Base-by-base conservation (phyloP, 495 filamentous ascomycete species). In the Neurospora sp. region DNA sequence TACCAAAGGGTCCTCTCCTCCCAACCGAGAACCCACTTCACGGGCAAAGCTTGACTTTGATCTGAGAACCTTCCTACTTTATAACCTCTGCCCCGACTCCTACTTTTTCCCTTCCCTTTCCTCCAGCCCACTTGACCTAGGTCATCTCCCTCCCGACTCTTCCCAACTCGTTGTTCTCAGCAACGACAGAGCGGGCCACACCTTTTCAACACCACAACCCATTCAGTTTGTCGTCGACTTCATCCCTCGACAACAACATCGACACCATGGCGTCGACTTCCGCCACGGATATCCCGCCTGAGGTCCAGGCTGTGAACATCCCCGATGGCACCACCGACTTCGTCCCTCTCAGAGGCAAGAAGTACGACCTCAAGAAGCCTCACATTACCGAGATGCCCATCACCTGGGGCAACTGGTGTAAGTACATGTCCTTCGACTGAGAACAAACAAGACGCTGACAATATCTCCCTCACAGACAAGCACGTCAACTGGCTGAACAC, bases 401-500 rank as follows among this genome's bases (percentile, higher is more conserved):
- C 73, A 97, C 93, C 70, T 87, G 86, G 81, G 78, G 85, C 74
- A 99, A 99, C 85, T 98, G 94, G 94, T 77, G 53, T 66, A 66
- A 72, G 71, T 68, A 42, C 16, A 5, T 53, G 3, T 39, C 8
- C 10, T 27, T 37, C 40, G 2, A 3, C 14, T 14, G 27, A 37
- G 31, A 38, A 37, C n/a, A n/a, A 61, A 5, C 27, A 18, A 37
- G 22, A 61, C 20, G 31, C 22, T 66, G 53, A 66, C 53, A 18
- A 66, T 35, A 35, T 35, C 27, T 66, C 53, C 27, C 27, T 66
- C 53, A 37, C 91, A 95, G 85, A 93, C 72, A 71, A 96, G 81
- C 96, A 98, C 79, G 89, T 98, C 87, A 94, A 98, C 87, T 98
- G 96, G 94, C 84, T 96, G 38, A 95, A 97, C 80, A 91, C 94